Base-by-base conservation (phyloP, 2,329 filamentous ascomycete genomes). In the Knufia petricola region DNA sequence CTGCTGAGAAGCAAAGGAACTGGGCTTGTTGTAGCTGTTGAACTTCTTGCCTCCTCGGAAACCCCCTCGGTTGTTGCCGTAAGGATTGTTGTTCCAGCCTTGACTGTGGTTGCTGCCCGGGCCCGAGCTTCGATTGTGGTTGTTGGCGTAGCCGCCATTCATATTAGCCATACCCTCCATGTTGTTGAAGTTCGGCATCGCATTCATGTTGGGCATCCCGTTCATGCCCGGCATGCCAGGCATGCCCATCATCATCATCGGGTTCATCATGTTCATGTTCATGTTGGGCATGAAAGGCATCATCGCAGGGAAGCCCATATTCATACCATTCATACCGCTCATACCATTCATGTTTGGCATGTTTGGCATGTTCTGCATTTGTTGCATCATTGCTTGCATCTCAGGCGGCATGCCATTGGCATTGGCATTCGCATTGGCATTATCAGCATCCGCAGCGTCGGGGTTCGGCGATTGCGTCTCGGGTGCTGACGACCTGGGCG, bases 191-290 rank as follows among this genome's bases (percentile, higher is more conserved):
- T 47, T 52, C 36, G 37, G 52, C 49, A 52, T 41, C 49, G 52
- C 50, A 50, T 63, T 65, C 59, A 67, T 68, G 13, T 60, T 60
- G 45, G 68, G 69, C 66, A 76, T 75, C 65, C 70, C 69, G 32
- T 52, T 50, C 53, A 56, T 54, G 34, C 15, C 49, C 13, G 51
- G 47, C 56, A 55, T 56, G 50, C n/a, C n/a, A n/a, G n/a, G n/a
- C n/a, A n/a, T n/a, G n/a, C n/a, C n/a, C n/a, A 57, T 52, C 12
- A 55, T 52, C 40, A 56, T 46, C 43, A 36, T 32, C 8, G 39
- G 39, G 15, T 24, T 24, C 12, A n/a, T 15, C 39, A 42, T 42
- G 17, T 40, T 40, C 10, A 19, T 6, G 12, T n/a, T 41, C 20
- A 20, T 20, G 10, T 15, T 28, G 12, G 26, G 26, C 6, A 6